Conservation (phyloP, 331 rosid species). For the Prunus yedoensis region DNA sequence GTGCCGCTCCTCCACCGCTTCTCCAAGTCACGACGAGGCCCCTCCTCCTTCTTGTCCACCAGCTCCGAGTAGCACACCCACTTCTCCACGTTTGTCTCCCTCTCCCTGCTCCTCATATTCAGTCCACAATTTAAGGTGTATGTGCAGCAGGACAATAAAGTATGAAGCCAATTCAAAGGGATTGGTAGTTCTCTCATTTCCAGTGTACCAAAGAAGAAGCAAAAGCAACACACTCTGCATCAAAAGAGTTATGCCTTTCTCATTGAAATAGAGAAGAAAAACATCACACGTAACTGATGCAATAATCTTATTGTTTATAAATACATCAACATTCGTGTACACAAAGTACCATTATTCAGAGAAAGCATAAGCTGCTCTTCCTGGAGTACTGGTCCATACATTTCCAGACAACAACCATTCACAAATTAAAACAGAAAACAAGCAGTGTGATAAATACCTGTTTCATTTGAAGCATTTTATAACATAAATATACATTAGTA, state of each 20-base stretch:
- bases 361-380: constrained; percentile 2
- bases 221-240: neutral
- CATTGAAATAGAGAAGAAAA: neutral
- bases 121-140: too few species aligned
- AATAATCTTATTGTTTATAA: neutral
- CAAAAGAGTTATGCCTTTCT: neutral
- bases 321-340: neutral
- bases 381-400: neutral
- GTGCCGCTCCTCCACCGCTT: too few species aligned
- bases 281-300: neutral
- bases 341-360: neutral
- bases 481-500: neutral
- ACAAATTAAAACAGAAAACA: neutral
- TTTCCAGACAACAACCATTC: neutral
- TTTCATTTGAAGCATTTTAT: constrained; percentile 28
- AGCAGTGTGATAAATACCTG: constrained; percentile 28
- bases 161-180: too few species aligned
- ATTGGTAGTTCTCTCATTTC: too few species aligned
- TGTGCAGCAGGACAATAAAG: too few species aligned
- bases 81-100: too few species aligned
- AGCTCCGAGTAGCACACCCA: too few species aligned
- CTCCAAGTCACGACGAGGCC: too few species aligned
- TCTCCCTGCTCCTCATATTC: too few species aligned
- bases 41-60: too few species aligned
- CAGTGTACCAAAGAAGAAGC: too few species aligned